Evolutionary conservation across 2,329 filamentous ascomycete genomes (phyloP).

Genomic region (Aspergillus pseudoterreus): DNA sequence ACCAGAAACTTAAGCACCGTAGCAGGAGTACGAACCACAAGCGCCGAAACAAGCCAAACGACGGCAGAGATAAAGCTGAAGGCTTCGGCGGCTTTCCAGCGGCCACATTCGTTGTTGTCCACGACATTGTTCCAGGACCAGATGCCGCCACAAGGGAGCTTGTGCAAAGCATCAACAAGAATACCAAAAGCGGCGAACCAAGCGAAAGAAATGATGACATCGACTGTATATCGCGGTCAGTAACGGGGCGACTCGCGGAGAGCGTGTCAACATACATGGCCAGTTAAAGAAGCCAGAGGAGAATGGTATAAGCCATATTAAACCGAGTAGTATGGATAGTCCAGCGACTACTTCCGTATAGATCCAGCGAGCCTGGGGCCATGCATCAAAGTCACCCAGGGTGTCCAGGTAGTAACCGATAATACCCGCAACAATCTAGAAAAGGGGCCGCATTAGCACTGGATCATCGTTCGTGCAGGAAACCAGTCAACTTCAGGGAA

Average conservation of each 20-base stretch:
- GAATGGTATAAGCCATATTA: conserved; percentile 72
- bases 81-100: conserved; percentile 68
- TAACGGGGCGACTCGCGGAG: background rate
- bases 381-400: conserved; percentile 45
- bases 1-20: background rate
- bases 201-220: conserved; percentile 63
- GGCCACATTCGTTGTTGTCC: conserved; percentile 54
- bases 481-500: background rate
- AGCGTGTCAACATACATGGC: conserved; percentile 42
- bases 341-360: conserved; percentile 70
- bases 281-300: conserved; percentile 65
- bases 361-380: conserved; percentile 64
- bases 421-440: conserved; percentile 60
- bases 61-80: conserved; percentile 70
- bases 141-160: conserved; percentile 51
- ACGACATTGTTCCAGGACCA: conserved; percentile 60
- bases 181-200: conserved; percentile 71
- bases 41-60: conserved; percentile 63
- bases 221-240: conserved; percentile 40
- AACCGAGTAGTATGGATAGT: conserved; percentile 63
- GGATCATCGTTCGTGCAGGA: too few relatives aligned
- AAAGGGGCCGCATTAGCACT: too few relatives aligned
- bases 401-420: conserved; percentile 63
- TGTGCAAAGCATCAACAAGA: conserved; percentile 55
- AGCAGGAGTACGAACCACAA: conserved; percentile 44